These are phyloP conservation scores for Hygrocybe coccinea DNA, from an alignment of 768 basidiomycete species.

Conservation along the genomic window DNA sequence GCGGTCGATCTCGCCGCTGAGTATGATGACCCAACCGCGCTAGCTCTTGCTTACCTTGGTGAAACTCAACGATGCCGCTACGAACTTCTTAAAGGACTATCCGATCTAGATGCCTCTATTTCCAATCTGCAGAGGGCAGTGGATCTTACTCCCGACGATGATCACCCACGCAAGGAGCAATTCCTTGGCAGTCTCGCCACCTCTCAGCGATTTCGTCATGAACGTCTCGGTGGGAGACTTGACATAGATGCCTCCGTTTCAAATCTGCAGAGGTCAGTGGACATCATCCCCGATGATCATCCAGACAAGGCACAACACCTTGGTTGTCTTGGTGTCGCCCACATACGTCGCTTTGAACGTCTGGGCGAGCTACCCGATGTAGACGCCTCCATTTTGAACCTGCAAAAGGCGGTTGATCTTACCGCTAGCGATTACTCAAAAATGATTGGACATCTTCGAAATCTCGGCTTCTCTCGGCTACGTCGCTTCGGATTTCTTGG, in stretches of 20 bases:
- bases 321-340: constrained; percentile 3
- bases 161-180: too few species aligned
- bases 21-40: too few species aligned
- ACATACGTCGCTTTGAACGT: constrained; percentile 3
- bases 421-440: constrained; percentile 11
- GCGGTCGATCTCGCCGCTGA: constrained; percentile 9
- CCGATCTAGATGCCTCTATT: neutral
- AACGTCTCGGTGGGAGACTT: too few species aligned
- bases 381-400: neutral
- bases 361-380: constrained; percentile 7
- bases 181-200: too few species aligned
- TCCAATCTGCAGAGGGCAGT: neutral
- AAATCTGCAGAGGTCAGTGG: too few species aligned
- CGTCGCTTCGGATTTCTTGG: constrained; percentile 8
- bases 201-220: too few species aligned
- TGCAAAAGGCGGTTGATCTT: constrained; percentile 9
- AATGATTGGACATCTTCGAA: constrained; percentile 8
- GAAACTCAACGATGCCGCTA: neutral
- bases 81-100: neutral
- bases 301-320: neutral
- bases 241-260: too few species aligned
- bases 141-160: too few species aligned
- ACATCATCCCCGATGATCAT: neutral
- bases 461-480: constrained; percentile 12
- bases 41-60: too few species aligned